Evolutionary conservation across 352 stramenopile genomes (phyloP), one percentile per base, ranked within the genome.

Genomic region (Phytopythium oedochilum): DNA sequence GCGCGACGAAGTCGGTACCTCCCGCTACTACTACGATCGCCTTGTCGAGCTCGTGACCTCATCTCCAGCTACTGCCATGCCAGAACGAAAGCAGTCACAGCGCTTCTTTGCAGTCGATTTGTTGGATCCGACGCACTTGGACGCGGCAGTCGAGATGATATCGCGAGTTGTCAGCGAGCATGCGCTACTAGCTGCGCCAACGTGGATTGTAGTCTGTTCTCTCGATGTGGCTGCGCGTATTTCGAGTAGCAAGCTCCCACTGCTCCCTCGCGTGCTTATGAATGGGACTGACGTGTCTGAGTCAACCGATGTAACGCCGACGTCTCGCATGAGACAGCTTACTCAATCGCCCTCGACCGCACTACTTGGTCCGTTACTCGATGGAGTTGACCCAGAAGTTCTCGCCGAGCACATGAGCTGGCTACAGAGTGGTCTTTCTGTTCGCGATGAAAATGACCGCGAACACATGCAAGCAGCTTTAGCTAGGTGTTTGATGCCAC

Each of bases 111-210:
- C 74, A 0, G 28, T 87, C 20, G 63, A 87, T 25, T 35, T 87
- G 6, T 40, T 74, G 2, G 45, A 70, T 3, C 15, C 65, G 0
- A 36, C 47, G 0, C 48, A 75, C 7, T 75, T 69, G 3, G 71
- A 83, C 18, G 10, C 31, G 4, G 59, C 76, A 3, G 42, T 86
- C 3, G 34, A 57, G 2, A 52, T 86, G 0, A 60, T 86, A 4
- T 87, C 78, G 3, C 60, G 70, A 9, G 26, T 83, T 10, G 74
- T 89, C 36, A 81, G 75, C 38, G 66, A 86, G 29, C 67, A 87
- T 43, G 68, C 73, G 15, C 34, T 86, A 38, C 53, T 87, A 2
- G 73, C 64, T 0, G 57, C 78, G 0, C 78, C 78, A 0, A 58
- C 79, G 34, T 86, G 78, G 78, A 73, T 77, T 43, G 15, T 83